phyloP scores from a whole-genome alignment of 306 rosid genomes.

The Fagus sylvatica region DNA sequence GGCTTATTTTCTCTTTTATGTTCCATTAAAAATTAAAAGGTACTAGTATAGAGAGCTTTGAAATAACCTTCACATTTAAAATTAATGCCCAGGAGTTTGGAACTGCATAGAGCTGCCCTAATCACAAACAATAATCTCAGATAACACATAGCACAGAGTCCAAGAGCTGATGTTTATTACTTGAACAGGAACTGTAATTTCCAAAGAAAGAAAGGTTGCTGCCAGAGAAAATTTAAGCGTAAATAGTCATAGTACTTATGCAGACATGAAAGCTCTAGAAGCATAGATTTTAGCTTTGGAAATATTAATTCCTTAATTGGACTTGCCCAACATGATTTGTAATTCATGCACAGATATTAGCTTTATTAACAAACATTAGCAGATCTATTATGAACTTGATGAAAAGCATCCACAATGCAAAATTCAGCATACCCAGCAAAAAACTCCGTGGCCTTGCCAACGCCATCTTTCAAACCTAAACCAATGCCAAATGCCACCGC shows the following conservation, averaged over 20 bases:
- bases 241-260: background rate
- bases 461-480: constrained; percentile 75
- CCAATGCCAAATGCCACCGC: constrained; percentile 88
- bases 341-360: background rate
- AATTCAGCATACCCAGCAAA: constrained; percentile 74
- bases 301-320: background rate
- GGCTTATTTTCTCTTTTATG: no score
- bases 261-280: background rate
- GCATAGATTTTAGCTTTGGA: background rate
- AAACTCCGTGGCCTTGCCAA: constrained; percentile 77
- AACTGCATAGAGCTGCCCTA: background rate
- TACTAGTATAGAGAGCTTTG: background rate
- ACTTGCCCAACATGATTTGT: constrained; percentile 8
- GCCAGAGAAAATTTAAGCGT: background rate
- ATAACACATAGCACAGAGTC: background rate
- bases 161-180: background rate
- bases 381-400: background rate
- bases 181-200: background rate
- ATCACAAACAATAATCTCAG: background rate
- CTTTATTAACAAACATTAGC: background rate
- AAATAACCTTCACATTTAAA: background rate
- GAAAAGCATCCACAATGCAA: background rate
- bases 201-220: background rate
- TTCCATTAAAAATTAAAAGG: background rate
- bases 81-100: background rate